A percentile compares a stretch with the other conserved stretches of the same genome.
Conservation (phyloP, 345 rosid species). For the Citrus inodora region DNA sequence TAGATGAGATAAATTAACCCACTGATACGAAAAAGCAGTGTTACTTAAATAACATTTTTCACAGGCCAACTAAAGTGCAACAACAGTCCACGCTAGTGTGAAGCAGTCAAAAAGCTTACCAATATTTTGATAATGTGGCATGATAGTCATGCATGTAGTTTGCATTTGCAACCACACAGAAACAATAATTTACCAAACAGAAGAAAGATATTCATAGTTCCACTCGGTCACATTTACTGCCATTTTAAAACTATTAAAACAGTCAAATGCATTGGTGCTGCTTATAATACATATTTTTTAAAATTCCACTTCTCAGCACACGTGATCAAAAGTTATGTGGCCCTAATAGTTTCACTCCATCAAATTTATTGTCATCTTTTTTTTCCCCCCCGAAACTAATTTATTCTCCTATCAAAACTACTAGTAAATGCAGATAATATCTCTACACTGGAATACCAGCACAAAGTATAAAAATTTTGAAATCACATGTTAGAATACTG, state of each 20-base stretch:
- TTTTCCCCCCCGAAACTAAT: too few relatives aligned
- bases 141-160: background rate
- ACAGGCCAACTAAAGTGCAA: background rate
- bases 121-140: background rate
- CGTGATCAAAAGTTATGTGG: background rate
- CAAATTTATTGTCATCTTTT: background rate
- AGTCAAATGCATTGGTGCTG: background rate
- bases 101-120: background rate
- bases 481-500: constrained; percentile 19
- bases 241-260: background rate
- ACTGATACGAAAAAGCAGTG: background rate
- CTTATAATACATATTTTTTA: background rate
- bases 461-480: background rate
- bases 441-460: background rate
- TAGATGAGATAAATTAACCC: background rate
- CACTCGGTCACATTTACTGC: background rate
- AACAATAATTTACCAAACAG: background rate
- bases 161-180: background rate
- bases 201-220: background rate
- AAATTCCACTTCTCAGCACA: background rate
- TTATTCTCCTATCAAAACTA: background rate
- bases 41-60: background rate
- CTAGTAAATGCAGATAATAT: constrained; percentile 4
- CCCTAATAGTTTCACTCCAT: background rate
- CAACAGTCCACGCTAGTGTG: background rate